Percentiles rank a stretch among this genome's conserved stretches.
Conservation (phyloP, 495 filamentous ascomycete genomes). For the Gamarada debralockiae region DNA sequence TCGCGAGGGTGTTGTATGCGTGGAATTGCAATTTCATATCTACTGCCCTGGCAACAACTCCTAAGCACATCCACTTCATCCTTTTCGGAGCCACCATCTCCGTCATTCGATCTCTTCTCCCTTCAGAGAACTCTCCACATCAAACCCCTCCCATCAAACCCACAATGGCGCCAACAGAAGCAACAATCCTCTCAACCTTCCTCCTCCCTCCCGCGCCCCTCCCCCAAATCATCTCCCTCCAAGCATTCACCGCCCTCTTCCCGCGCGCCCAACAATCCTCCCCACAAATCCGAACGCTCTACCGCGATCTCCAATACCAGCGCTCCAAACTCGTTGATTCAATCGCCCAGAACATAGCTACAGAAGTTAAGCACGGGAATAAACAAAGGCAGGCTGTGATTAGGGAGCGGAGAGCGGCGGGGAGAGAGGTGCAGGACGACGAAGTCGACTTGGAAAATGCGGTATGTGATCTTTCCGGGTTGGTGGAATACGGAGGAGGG, state of each 20-base stretch:
- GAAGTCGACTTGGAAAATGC: slow-evolving; percentile 69
- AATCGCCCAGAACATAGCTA: slow-evolving; percentile 63
- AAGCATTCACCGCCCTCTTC: slow-evolving; percentile 74
- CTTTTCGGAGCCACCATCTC: background rate
- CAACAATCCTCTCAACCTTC: slow-evolving; percentile 70
- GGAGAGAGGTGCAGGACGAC: slow-evolving; percentile 54
- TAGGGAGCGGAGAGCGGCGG: slow-evolving; percentile 46
- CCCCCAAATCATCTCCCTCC: slow-evolving; percentile 66
- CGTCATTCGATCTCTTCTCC: background rate
- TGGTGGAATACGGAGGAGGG: background rate
- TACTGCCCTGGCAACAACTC: no score
- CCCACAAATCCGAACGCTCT: slow-evolving; percentile 70
- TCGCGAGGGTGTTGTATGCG: no score
- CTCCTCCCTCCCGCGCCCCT: slow-evolving; percentile 66
- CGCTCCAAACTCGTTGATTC: slow-evolving; percentile 64
- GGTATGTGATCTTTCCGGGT: slow-evolving; percentile 40
- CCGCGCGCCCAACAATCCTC: slow-evolving; percentile 64
- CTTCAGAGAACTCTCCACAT: background rate
- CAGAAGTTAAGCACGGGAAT: slow-evolving; percentile 61
- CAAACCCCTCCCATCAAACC: background rate
- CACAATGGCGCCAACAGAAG: slow-evolving; percentile 68
- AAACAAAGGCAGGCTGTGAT: slow-evolving; percentile 58
- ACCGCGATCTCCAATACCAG: slow-evolving; percentile 71
- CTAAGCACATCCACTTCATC: no score
- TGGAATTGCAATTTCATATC: no score